Evolutionary conservation across 768 basidiomycete species (phyloP).

Genomic region (Termitomyces sp.): DNA sequence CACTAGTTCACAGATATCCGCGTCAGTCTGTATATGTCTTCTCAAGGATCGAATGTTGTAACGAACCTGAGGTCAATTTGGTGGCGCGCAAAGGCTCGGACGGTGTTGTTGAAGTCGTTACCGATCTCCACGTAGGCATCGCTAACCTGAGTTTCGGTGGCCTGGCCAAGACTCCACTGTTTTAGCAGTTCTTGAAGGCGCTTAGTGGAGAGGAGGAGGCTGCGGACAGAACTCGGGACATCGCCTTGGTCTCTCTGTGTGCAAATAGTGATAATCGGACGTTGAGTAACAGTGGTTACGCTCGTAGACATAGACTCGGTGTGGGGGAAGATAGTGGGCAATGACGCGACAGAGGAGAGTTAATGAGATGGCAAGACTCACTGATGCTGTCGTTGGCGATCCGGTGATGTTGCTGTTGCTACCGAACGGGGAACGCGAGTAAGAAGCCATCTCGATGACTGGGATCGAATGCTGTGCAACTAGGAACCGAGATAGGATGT

Average conservation of each 20-base stretch:
- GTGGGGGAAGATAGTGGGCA: not conserved
- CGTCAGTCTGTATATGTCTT: not conserved
- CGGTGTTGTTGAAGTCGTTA: slow-evolving; percentile 81
- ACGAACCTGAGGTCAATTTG: slow-evolving; percentile 69
- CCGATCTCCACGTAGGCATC: slow-evolving; percentile 89
- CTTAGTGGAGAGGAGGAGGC: slow-evolving; percentile 79
- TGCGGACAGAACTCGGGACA: slow-evolving; percentile 60
- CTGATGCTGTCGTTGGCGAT: slow-evolving; percentile 9
- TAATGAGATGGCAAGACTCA: slow-evolving; percentile 10
- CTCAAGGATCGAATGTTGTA: not conserved
- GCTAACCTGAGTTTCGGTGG: slow-evolving; percentile 73
- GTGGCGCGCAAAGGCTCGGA: slow-evolving; percentile 70
- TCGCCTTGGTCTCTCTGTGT: slow-evolving; percentile 37
- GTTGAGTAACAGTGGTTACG: slow-evolving; percentile 14
- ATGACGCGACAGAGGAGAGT: not conserved
- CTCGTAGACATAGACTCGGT: not conserved
- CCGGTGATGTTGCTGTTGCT: slow-evolving; percentile 16
- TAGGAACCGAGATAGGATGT: slow-evolving; percentile 9
- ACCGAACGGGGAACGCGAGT: slow-evolving; percentile 10
- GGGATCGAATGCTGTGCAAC: slow-evolving; percentile 18
- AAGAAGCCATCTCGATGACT: slow-evolving; percentile 13
- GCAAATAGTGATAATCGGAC: slow-evolving; percentile 20
- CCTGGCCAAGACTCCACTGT: slow-evolving; percentile 63
- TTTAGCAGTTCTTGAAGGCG: slow-evolving; percentile 71
- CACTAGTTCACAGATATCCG: slow-evolving; percentile 35